These are phyloP conservation scores for Solanum hybrid DNA, from an alignment of 305 asterid species.

Conservation along the genomic window DNA sequence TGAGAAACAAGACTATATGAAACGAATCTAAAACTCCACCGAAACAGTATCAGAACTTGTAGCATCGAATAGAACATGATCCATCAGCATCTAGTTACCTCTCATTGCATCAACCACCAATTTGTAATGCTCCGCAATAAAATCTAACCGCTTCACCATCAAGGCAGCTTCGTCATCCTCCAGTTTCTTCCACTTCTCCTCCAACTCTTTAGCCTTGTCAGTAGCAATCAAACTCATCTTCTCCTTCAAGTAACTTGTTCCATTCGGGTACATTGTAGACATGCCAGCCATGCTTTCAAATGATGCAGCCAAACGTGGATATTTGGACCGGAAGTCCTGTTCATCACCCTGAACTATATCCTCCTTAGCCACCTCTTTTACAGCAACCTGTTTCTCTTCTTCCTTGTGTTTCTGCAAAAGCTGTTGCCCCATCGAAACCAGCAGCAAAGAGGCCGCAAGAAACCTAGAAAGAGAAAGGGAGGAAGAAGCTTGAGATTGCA, in stretches of 20 bases:
- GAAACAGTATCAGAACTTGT: not conserved
- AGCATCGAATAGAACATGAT: not conserved
- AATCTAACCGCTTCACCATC: slow-evolving; percentile 16
- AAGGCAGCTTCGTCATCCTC: slow-evolving; percentile 26
- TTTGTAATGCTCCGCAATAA: slow-evolving; percentile 28
- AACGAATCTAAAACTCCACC: not conserved
- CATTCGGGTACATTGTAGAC: not conserved
- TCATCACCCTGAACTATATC: slow-evolving; percentile 4
- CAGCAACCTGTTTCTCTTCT: not conserved
- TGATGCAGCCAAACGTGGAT: slow-evolving; percentile 24
- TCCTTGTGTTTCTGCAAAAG: not conserved
- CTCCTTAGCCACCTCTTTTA: not conserved
- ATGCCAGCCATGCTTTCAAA: slow-evolving; percentile 4
- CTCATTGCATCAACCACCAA: slow-evolving; percentile 23
- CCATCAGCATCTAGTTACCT: slow-evolving; percentile 8
- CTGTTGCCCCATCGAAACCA: not conserved
- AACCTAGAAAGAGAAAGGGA: not conserved
- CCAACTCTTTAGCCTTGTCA: slow-evolving; percentile 35
- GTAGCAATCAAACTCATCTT: slow-evolving; percentile 24
- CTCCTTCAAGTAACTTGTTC: slow-evolving; percentile 3
- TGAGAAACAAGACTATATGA: not conserved
- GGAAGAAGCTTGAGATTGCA: not conserved
- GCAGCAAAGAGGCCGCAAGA: not conserved
- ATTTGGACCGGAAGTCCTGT: slow-evolving; percentile 23
- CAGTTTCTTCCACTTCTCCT: slow-evolving; percentile 50